Percentiles rank a stretch among this genome's conserved stretches.
Evolutionary conservation across 2,329 filamentous ascomycete genomes (phyloP).

Genomic region (Aspergillus persii): DNA sequence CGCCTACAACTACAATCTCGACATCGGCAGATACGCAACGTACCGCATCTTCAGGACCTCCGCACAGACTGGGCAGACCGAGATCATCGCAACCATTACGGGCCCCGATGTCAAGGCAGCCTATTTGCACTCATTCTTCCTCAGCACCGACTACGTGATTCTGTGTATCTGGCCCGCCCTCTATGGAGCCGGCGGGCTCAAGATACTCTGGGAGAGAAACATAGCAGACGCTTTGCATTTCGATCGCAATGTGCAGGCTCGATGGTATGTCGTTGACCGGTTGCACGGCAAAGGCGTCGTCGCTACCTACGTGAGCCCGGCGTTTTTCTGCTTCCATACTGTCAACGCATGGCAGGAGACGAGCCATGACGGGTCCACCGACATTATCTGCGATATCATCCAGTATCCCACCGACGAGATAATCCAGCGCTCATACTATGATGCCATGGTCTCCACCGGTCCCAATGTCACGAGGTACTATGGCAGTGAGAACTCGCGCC

Average conservation of each 20-base stretch:
- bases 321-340: slow-evolving; percentile 74
- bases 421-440: slow-evolving; percentile 67
- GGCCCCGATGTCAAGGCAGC: slow-evolving; percentile 47
- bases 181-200: slow-evolving; percentile 55
- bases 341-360: slow-evolving; percentile 70
- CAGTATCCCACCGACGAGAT: slow-evolving; percentile 65
- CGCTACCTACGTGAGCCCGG: slow-evolving; percentile 63
- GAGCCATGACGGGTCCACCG: slow-evolving; percentile 28
- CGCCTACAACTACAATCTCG: slow-evolving; percentile 74
- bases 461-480: slow-evolving; percentile 37
- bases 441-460: slow-evolving; percentile 58
- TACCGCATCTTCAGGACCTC: slow-evolving; percentile 70
- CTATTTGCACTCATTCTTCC: slow-evolving; percentile 76
- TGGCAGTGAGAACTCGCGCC: slow-evolving; percentile 27
- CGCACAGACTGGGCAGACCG: slow-evolving; percentile 60
- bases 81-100: slow-evolving; percentile 66
- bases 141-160: slow-evolving; percentile 67
- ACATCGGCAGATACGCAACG: slow-evolving; percentile 53
- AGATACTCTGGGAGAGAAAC: slow-evolving; percentile 35
- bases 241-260: slow-evolving; percentile 52
- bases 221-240: slow-evolving; percentile 67
- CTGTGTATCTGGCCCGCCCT: slow-evolving; percentile 63
- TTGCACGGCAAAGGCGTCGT: slow-evolving; percentile 60
- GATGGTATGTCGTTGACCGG: slow-evolving; percentile 73
- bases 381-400: slow-evolving; percentile 63